Evolutionary conservation across 306 rosid genomes (phyloP).

Genomic region (Dicorynia guianensis): DNA sequence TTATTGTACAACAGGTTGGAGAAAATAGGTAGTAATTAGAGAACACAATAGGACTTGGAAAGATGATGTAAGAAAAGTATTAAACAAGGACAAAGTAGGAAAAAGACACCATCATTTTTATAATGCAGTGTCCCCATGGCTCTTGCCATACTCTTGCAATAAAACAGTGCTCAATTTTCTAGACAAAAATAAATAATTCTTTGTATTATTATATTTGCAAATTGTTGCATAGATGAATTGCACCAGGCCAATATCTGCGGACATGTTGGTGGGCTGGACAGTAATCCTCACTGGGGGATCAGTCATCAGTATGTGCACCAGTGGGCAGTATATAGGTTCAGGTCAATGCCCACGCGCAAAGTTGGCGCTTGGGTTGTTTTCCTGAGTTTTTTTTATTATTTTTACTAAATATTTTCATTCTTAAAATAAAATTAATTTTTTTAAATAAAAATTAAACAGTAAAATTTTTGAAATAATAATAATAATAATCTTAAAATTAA

Average conservation of each 20-base stretch:
- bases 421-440: too few species aligned
- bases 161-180: background rate
- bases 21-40: conserved; percentile 43
- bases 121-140: conserved; percentile 64
- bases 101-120: conserved; percentile 59
- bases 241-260: conserved; percentile 44
- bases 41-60: conserved; percentile 36
- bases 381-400: background rate
- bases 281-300: conserved; percentile 37
- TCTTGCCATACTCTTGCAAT: conserved; percentile 43
- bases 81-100: conserved; percentile 67
- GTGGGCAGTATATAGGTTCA: background rate
- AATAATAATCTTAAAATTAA: too few species aligned
- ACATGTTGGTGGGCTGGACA: conserved; percentile 44
- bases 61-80: conserved; percentile 49
- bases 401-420: too few species aligned
- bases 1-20: conserved; percentile 33
- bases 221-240: conserved; percentile 43
- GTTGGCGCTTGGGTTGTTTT: background rate
- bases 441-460: too few species aligned
- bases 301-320: conserved; percentile 6
- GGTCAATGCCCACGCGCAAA: conserved; percentile 11
- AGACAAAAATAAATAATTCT: background rate
- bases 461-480: too few species aligned
- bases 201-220: conserved; percentile 41